phyloP scores from a whole-genome alignment of 495 filamentous ascomycete species.

The Lepidopterella palustris region DNA sequence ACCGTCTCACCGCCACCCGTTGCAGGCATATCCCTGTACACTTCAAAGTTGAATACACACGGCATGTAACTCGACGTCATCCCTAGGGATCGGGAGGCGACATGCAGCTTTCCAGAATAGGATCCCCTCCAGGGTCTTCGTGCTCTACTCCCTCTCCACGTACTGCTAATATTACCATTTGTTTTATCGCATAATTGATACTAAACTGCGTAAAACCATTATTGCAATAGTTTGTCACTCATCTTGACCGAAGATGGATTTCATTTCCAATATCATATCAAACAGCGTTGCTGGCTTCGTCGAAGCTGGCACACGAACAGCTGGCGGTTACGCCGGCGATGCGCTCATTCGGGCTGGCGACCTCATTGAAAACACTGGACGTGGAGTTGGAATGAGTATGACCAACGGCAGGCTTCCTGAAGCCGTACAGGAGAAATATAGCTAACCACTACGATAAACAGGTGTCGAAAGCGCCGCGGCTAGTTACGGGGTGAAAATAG shows the following conservation, averaged over 20 bases:
- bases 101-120: not conserved
- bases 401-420: not conserved
- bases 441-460: not conserved
- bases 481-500: slow-evolving; percentile 19
- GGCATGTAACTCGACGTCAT: no score
- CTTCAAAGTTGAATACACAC: no score
- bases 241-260: slow-evolving; percentile 14
- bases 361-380: slow-evolving; percentile 20
- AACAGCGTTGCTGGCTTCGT: slow-evolving; percentile 27
- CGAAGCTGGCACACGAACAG: slow-evolving; percentile 23
- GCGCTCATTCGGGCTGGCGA: slow-evolving; percentile 27
- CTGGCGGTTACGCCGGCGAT: slow-evolving; percentile 25
- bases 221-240: not conserved
- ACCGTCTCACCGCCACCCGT: no score
- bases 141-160: not conserved
- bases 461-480: slow-evolving; percentile 21
- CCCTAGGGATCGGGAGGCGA: no score
- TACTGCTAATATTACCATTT: not conserved
- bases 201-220: not conserved
- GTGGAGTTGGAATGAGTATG: slow-evolving; percentile 20
- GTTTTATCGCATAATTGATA: not conserved
- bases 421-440: not conserved
- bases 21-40: no score
- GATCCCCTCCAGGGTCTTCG: not conserved
- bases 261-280: slow-evolving; percentile 24